Conservation (phyloP, 2,329 filamentous ascomycete genomes). For the Sporothrix schenckii region DNA sequence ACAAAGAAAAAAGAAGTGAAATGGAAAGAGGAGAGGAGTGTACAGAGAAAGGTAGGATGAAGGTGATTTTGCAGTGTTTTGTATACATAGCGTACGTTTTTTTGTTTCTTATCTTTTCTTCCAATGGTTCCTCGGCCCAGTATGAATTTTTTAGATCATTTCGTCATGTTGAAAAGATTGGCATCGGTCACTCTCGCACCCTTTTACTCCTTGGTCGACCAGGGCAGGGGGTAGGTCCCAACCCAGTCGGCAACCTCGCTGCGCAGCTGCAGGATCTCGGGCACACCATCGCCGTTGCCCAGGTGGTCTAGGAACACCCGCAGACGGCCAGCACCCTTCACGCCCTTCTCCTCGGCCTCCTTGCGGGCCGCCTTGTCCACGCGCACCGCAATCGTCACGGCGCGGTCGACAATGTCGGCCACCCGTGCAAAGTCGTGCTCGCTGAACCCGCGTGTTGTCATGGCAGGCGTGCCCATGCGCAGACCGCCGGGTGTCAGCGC, state of each 20-base stretch:
- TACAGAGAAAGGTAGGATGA: not conserved
- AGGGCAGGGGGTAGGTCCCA: constrained; percentile 71
- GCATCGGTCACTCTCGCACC: not conserved
- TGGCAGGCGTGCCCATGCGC: constrained; percentile 92
- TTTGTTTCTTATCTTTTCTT: not conserved
- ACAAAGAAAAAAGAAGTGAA: not conserved
- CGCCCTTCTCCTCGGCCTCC: constrained; percentile 66
- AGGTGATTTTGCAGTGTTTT: not conserved
- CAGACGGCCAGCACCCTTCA: constrained; percentile 66
- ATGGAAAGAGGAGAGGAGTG: constrained; percentile 8
- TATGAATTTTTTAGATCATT: not conserved
- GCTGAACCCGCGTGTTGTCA: constrained; percentile 94
- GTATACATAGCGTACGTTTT: constrained; percentile 7
- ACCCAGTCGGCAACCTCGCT: constrained; percentile 80
- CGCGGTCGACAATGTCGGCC: constrained; percentile 81
- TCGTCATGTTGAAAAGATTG: not conserved
- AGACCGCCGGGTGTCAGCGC: constrained; percentile 91
- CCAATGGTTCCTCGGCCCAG: not conserved
- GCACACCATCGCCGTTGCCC: constrained; percentile 66
- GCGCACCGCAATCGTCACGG: constrained; percentile 75
- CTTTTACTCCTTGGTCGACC: constrained; percentile 50
- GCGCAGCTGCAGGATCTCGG: constrained; percentile 72
- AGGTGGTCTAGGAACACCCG: constrained; percentile 70
- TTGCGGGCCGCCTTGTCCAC: constrained; percentile 73
- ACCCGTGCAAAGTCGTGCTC: constrained; percentile 86